Evolutionary conservation across 2,329 filamentous ascomycete genomes (phyloP), one percentile per base, ranked within the genome.

Genomic region (Fusarium duplospermum): DNA sequence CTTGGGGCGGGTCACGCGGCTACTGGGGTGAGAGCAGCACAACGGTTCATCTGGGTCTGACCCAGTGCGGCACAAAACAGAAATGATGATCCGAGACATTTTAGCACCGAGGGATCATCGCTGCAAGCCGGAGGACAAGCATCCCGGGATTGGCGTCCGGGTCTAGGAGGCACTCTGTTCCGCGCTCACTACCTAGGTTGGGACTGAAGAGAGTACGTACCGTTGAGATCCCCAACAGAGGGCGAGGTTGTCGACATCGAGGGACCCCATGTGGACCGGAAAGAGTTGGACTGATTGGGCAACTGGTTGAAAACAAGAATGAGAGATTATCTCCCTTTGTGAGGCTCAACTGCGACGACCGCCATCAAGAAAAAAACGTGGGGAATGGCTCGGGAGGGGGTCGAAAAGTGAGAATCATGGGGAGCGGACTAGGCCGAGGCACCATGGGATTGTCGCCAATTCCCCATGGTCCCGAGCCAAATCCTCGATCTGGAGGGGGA

Each of bases 371-470:
- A 52, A 7, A 52, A 7, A 52, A 38, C 69, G 72, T 74, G 72
- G 71, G 54, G 72, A 72, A 72, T 74, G 65, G 65, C 71, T 61
- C 62, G 68, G 64, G 58, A 66, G 71, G 35, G 62, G 62, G 36
- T 31, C n/a, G 71, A 45, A 59, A 31, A 74, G 74, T 65, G 69
- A 66, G 57, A 62, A 72, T 63, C 70, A 31, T 31, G 18, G n/a
- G n/a, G 40, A 58, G 66, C 57, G 22, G 56, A 31, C 54, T 60
- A 20, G 68, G 31, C 11, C 66, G 54, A 52, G 27, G 47, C 33
- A 47, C 31, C 14, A 76, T 76, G 69, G 73, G 61, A 76, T 74
- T 74, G 47, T 71, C 69, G 31, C 38, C 14, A n/a, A 29, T 67
- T 75, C 67, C 69, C 74, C 74, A 76, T 76, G 47, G 62, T 18